phyloP scores from a whole-genome alignment of 2,329 filamentous ascomycete species.

The Arthrobotrys conoides region DNA sequence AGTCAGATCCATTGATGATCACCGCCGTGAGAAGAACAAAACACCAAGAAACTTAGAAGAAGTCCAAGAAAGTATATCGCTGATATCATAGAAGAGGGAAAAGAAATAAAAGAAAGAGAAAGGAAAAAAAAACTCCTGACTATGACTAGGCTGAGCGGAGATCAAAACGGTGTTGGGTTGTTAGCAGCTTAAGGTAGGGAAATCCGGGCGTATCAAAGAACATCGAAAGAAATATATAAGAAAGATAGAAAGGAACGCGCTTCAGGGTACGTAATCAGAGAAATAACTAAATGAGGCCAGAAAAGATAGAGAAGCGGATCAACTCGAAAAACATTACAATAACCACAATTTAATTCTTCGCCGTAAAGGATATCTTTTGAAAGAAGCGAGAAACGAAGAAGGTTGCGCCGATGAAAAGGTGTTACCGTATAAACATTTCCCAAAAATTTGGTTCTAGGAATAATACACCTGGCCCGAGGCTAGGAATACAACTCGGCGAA shows the following conservation, averaged over 20 bases:
- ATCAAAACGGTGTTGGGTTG: neutral
- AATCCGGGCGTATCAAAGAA: constrained; percentile 16
- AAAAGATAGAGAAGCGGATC: neutral
- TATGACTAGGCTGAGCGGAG: neutral
- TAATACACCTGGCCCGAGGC: constrained; percentile 44
- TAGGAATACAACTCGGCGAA: constrained; percentile 42
- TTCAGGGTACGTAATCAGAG: constrained; percentile 13
- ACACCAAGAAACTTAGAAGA: neutral
- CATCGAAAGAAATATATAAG: constrained; percentile 8
- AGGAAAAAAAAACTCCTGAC: constrained; percentile 17
- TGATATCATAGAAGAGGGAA: constrained; percentile 43
- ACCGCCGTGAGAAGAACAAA: constrained; percentile 1
- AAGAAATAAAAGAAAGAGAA: too few relatives aligned
- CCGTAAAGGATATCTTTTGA: constrained; percentile 29
- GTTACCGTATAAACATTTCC: constrained; percentile 44
- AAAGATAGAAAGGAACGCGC: constrained; percentile 13
- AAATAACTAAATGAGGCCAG: neutral
- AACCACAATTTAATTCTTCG: constrained; percentile 46
- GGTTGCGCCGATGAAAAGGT: constrained; percentile 33
- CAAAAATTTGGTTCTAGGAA: constrained; percentile 44
- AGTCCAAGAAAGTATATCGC: constrained; percentile 35
- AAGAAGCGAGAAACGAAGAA: constrained; percentile 22
- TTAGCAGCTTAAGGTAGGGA: constrained; percentile 19
- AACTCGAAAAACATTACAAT: constrained; percentile 1
- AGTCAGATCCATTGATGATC: neutral